phyloP scores from a whole-genome alignment of 257 asterid genomes.

The Capsicum rhomboideum region DNA sequence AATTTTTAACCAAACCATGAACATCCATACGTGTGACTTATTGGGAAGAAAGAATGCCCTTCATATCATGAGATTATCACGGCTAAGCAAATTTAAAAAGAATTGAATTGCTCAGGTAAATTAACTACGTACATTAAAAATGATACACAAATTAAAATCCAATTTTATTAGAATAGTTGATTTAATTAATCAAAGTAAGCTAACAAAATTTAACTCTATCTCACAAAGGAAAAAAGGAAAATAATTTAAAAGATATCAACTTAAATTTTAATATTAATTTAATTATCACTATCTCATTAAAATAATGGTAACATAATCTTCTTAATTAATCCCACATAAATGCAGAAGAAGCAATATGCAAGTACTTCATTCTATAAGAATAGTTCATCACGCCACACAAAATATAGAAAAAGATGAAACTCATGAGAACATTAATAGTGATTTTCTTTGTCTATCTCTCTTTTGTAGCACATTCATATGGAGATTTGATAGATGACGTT shows the following conservation, averaged over 20 bases:
- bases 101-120: no score
- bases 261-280: neutral
- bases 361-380: neutral
- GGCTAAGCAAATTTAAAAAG: no score
- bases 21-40: no score
- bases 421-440: neutral
- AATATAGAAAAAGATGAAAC: neutral
- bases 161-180: neutral
- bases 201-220: no score
- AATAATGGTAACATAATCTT: neutral
- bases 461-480: neutral
- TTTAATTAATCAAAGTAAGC: neutral
- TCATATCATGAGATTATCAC: no score
- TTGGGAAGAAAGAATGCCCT: no score
- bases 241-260: no score
- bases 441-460: neutral
- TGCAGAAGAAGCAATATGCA: neutral
- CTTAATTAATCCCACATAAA: neutral
- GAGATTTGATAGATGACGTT: neutral
- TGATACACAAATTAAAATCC: no score
- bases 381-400: neutral
- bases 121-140: no score
- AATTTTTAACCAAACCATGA: no score
- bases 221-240: no score
- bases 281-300: neutral